A percentile compares a stretch with the other conserved stretches of the same genome.
Conservation (phyloP, 805 yeast species). For the Saccharomycopsis amapae region DNA sequence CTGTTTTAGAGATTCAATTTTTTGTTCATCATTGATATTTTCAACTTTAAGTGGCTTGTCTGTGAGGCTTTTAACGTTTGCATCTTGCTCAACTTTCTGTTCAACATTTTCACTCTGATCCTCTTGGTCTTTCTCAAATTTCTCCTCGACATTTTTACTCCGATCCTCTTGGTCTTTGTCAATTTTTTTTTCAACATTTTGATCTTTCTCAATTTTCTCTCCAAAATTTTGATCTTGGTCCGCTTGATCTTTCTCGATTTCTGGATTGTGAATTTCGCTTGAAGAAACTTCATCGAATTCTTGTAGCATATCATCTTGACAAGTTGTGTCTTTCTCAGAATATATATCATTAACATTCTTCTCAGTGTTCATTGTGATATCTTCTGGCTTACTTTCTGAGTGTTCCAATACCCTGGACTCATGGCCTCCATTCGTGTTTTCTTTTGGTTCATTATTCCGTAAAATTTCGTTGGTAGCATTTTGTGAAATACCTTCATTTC, state of each 20-base stretch:
- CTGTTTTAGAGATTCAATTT: constrained; percentile 1
- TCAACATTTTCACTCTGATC: neutral
- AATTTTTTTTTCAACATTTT: neutral
- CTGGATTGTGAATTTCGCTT: neutral
- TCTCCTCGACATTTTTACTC: neutral
- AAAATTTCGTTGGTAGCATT: too few relatives aligned
- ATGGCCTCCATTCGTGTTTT: too few relatives aligned
- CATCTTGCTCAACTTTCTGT: neutral
- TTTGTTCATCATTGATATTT: neutral
- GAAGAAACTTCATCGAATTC: neutral
- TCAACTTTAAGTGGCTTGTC: neutral
- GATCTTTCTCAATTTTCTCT: neutral
- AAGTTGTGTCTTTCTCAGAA: too few relatives aligned
- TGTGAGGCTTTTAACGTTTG: neutral
- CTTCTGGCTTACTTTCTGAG: too few relatives aligned
- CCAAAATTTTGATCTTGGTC: neutral
- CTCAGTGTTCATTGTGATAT: too few relatives aligned
- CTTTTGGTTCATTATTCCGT: too few relatives aligned
- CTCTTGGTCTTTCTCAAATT: neutral
- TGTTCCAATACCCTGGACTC: too few relatives aligned
- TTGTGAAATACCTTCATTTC: too few relatives aligned
- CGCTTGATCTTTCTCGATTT: neutral
- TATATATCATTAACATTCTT: too few relatives aligned
- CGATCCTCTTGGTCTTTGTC: neutral
- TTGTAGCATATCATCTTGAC: neutral